These are phyloP conservation scores for Boletus edulis DNA, from an alignment of 768 basidiomycete genomes.

Conservation along the genomic window DNA sequence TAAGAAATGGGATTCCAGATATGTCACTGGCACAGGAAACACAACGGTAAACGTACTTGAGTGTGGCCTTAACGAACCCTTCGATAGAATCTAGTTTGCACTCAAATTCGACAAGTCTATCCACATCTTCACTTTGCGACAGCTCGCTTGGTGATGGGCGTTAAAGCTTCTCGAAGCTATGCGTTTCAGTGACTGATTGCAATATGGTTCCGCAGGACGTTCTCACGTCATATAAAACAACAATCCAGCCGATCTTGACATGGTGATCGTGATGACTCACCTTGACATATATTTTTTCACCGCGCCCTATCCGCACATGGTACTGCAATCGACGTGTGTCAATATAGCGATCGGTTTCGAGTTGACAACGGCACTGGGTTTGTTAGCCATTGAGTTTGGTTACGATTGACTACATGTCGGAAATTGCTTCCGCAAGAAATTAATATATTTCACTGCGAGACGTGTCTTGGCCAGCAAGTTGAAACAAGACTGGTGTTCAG, in stretches of 20 bases:
- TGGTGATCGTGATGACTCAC: background rate
- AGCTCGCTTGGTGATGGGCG: no score
- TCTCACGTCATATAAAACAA: no score
- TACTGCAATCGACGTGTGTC: background rate
- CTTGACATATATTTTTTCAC: no score
- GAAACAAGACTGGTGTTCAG: background rate
- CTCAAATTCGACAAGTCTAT: no score
- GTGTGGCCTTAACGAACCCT: background rate
- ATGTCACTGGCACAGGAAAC: background rate
- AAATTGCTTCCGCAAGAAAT: slow-evolving; percentile 2
- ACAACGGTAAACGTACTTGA: background rate
- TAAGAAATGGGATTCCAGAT: background rate
- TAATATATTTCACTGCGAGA: no score
- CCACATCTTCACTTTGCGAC: no score
- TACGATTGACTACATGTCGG: background rate
- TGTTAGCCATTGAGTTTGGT: background rate
- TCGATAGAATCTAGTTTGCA: background rate
- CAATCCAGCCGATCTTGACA: slow-evolving; percentile 3
- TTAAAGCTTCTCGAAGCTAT: no score
- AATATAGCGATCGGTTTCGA: slow-evolving; percentile 8
- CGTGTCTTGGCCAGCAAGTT: background rate
- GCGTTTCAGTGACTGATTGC: background rate
- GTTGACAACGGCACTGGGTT: background rate
- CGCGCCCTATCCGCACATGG: background rate
- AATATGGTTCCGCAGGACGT: background rate